Evolutionary conservation across 176 grass and related monocot genomes (phyloP).

Genomic region (Musa itinerans): DNA sequence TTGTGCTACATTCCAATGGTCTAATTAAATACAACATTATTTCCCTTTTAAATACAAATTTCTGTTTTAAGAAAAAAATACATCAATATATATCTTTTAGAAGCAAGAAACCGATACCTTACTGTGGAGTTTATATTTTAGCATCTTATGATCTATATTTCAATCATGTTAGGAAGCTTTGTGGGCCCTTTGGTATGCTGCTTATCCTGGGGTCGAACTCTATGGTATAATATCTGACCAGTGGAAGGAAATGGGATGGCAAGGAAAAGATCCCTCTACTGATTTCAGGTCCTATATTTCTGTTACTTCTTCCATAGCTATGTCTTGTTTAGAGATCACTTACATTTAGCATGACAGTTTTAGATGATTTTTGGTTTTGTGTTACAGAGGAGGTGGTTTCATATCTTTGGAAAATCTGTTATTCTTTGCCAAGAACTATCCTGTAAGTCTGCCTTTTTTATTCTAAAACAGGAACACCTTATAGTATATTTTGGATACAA

Average conservation of each 20-base stretch:
- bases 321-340: neutral
- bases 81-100: neutral
- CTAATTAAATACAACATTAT: too few relatives aligned
- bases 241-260: slow-evolving; percentile 99
- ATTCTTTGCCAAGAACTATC: slow-evolving; percentile 78
- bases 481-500: neutral
- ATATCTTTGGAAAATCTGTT: slow-evolving; percentile 97
- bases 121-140: neutral
- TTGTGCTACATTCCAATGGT: too few relatives aligned
- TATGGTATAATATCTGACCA: slow-evolving; percentile 68
- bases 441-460: slow-evolving; percentile 32
- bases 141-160: neutral
- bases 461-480: neutral
- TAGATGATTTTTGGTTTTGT: slow-evolving; percentile 24
- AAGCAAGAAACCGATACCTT: neutral
- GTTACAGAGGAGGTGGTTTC: slow-evolving; percentile 83
- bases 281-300: slow-evolving; percentile 60
- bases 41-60: too few relatives aligned
- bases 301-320: neutral
- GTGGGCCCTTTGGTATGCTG: slow-evolving; percentile 57
- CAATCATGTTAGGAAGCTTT: slow-evolving; percentile 57
- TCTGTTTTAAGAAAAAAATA: neutral
- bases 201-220: slow-evolving; percentile 78
- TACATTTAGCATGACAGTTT: neutral
- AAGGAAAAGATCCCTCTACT: slow-evolving; percentile 95